Evolutionary conservation across 78 protist species (phyloP), one percentile per base, ranked within the genome.

Genomic region (slime mould (Dictyostelium discoideum)): DNA sequence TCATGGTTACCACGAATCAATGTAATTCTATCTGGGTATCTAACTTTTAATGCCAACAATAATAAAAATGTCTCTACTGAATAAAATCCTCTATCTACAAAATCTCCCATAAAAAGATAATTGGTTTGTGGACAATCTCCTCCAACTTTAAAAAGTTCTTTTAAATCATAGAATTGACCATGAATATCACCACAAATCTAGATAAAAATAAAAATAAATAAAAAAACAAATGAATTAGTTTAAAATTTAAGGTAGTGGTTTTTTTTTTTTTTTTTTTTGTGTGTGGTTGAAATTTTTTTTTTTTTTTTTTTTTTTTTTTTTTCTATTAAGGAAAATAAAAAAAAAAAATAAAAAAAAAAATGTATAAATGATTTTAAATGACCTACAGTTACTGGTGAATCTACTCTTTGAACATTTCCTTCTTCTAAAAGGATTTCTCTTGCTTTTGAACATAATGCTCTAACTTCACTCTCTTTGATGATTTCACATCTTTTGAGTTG

Each of bases 1-100:
- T 99, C 99, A 95, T 99, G 99, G 96, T 99, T 99, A 22, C 99
- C 99, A 11, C 99, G 98, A 69, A 99, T 96, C 32, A 99, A 97
- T 22, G 99, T 97, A 87, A 99, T 97, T 39, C 99, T 97, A 87
- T 98, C 98, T 14, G 99, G 99, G 63, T 98, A 99, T 24, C 99
- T 93, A 63, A 98, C 99, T 97, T 99, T 99, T 50, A 99, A 96
- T 16, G 99, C 99, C 54, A 99, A 97, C 7, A 99, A 98, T 44
- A 99, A 98, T 37, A 98, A 92, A 92, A 99, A 98, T 1, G 99
- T 98, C 93, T 99, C 99, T 39, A 99, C 99, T 57, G 98, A 92
- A 96, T 98, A 98, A 82, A 95, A 98, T 83, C 99, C 99, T 18
- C 99, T 98, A 67, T 99, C 99, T 26, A 99, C 99, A 82, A 99